Evolutionary conservation across 306 rosid genomes (phyloP).

Genomic region (Echinosophora koreensis): DNA sequence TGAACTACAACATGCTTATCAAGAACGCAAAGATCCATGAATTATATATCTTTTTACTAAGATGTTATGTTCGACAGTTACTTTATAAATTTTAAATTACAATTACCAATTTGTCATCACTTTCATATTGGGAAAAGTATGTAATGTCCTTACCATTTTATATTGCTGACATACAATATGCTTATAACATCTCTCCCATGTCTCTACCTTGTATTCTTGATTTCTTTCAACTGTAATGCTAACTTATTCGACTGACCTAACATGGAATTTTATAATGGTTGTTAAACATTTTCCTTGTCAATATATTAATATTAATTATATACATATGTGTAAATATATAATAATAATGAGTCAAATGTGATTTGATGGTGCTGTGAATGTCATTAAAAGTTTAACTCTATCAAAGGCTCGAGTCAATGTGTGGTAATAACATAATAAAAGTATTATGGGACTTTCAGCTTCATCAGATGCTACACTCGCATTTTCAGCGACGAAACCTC

Average conservation of each 20-base stretch:
- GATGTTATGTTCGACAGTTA: conserved; percentile 18
- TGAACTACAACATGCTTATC: conserved; percentile 28
- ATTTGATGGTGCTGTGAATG: conserved; percentile 9
- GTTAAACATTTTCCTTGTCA: not conserved
- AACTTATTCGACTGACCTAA: conserved; percentile 22
- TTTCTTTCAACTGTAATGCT: conserved; percentile 6
- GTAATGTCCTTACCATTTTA: conserved; percentile 19
- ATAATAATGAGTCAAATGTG: not conserved
- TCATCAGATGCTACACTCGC: conserved; percentile 13
- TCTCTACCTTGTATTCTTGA: conserved; percentile 20
- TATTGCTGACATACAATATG: conserved; percentile 22
- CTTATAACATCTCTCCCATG: conserved; percentile 9
- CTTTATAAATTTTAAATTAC: conserved; percentile 16
- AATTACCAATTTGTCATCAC: conserved; percentile 23
- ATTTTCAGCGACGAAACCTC: not conserved
- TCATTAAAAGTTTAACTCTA: not conserved
- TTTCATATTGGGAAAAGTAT: conserved; percentile 28
- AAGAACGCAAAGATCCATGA: conserved; percentile 31
- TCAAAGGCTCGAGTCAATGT: conserved; percentile 12
- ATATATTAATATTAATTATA: not conserved
- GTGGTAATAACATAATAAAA: conserved; percentile 19
- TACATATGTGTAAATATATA: not conserved
- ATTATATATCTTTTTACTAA: conserved; percentile 2
- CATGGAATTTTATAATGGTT: conserved; percentile 18
- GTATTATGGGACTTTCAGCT: conserved; percentile 10